Evolutionary conservation across 257 asterid species (phyloP), one percentile per base, ranked within the genome.

Genomic region (Buddleja alternifolia): DNA sequence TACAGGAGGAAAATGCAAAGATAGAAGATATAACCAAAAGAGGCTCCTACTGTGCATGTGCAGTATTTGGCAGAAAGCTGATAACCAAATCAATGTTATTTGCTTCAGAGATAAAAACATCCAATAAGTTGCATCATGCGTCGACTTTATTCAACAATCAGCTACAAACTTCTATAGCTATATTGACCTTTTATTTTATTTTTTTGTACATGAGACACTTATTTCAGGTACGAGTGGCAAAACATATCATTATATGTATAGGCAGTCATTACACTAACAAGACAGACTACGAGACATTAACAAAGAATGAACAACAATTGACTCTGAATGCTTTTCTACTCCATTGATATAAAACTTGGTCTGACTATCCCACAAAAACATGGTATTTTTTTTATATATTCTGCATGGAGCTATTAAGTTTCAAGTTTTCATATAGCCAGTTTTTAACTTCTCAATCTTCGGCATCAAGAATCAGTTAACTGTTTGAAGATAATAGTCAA

Each of bases 11-110:
- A 51, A 11, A 15, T 41, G 57, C 11, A 50, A 64, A 8, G 37
- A 65, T 71, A 77, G 36, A 72, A 21, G 14, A 58, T 50, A 56
- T 50, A 63, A 51, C 53, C 37, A 45, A 19, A 63, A 55, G 48
- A 61, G 51, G 14, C 23, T 37, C 73, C 51, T n/a, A 73, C 37
- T 6, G 47, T 41, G 37, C 20, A 48, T 17, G 63, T 20, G 50
- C 15, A 41, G 71, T 34, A 14, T 16, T 11, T 55, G 48, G 53
- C 20, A 21, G 3, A 59, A 47, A 73, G 32, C 53, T 25, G n/a
- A 34, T 42, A 55, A 54, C 32, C 42, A 46, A 23, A 47, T n/a
- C 45, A 55, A 10, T 48, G 39, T 12, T 25, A 17, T 41, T 41
- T 57, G 17, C 75, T 54, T 71, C 42, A 23, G 40, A 19, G 52